Conservation (phyloP, 371 early-diverging fungal species). For the Dinochytrium kinnereticum region DNA sequence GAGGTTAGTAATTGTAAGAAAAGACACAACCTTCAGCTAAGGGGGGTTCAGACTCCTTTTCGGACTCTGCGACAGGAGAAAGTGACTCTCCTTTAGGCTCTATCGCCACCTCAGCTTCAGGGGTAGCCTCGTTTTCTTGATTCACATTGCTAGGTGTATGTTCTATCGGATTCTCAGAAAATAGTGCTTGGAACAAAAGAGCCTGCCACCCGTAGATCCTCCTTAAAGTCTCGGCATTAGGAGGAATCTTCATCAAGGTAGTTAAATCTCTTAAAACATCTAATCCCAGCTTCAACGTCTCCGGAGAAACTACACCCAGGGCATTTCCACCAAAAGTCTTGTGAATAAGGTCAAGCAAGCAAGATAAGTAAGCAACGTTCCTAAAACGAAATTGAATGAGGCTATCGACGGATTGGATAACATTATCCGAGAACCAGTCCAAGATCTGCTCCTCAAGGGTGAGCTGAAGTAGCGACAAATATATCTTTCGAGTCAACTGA, state of each 20-base stretch:
- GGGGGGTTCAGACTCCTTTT: neutral
- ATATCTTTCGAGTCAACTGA: slow-evolving; percentile 17
- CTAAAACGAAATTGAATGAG: neutral
- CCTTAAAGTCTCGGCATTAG: slow-evolving; percentile 36
- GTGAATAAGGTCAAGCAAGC: slow-evolving; percentile 25
- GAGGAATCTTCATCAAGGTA: slow-evolving; percentile 18
- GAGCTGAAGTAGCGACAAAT: slow-evolving; percentile 39
- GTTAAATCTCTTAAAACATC: neutral
- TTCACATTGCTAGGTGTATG: neutral
- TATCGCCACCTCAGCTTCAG: neutral
- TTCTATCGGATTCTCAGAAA: neutral
- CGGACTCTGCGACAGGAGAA: neutral
- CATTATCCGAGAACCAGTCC: slow-evolving; percentile 30
- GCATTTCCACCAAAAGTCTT: slow-evolving; percentile 15
- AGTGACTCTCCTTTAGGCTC: neutral
- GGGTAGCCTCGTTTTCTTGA: no score
- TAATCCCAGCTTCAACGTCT: neutral
- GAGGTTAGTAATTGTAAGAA: neutral
- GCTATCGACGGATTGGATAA: neutral
- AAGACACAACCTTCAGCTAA: neutral
- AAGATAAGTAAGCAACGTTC: neutral
- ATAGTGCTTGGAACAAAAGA: slow-evolving; percentile 20
- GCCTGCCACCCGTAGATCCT: slow-evolving; percentile 41
- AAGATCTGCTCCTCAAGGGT: slow-evolving; percentile 40
- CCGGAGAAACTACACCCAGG: neutral